Evolutionary conservation across 1,284 basidiomycete genomes (phyloP).

Genomic region (Coniferiporia sulphurascens): DNA sequence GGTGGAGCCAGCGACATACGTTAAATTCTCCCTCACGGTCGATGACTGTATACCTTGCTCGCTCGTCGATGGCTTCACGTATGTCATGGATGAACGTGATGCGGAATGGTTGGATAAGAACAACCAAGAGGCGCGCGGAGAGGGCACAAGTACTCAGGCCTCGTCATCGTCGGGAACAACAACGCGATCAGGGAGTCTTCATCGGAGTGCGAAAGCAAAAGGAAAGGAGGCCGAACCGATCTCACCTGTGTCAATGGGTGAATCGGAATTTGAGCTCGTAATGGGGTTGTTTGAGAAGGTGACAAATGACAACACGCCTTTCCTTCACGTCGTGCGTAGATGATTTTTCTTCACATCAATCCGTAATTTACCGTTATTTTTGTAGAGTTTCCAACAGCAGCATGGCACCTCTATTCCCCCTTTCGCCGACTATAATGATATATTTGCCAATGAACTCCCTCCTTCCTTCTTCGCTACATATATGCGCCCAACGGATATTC

Average conservation of each 20-base stretch:
- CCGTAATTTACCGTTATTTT: background rate
- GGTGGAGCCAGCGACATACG: slow-evolving; percentile 76
- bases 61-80: slow-evolving; percentile 68
- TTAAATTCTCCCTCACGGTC: slow-evolving; percentile 83
- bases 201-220: slow-evolving; percentile 68
- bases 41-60: slow-evolving; percentile 68
- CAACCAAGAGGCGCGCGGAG: slow-evolving; percentile 84
- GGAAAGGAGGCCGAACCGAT: slow-evolving; percentile 69
- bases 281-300: slow-evolving; percentile 94
- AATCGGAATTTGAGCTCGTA: slow-evolving; percentile 92
- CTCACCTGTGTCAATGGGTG: slow-evolving; percentile 63
- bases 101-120: slow-evolving; percentile 91
- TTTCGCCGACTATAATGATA: slow-evolving; percentile 75
- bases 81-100: slow-evolving; percentile 97
- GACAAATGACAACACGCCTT: slow-evolving; percentile 88
- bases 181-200: slow-evolving; percentile 45
- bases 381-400: slow-evolving; percentile 49
- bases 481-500: slow-evolving; percentile 56
- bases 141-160: slow-evolving; percentile 77
- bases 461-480: slow-evolving; percentile 60
- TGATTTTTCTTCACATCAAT: background rate
- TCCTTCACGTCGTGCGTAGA: slow-evolving; percentile 79
- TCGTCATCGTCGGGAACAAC: slow-evolving; percentile 39
- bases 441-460: slow-evolving; percentile 55
- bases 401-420: slow-evolving; percentile 64